Percentiles rank a stretch among this genome's conserved stretches.
phyloP scores from a whole-genome alignment of 257 asterid genomes.

The Haberlea rhodopensis region DNA sequence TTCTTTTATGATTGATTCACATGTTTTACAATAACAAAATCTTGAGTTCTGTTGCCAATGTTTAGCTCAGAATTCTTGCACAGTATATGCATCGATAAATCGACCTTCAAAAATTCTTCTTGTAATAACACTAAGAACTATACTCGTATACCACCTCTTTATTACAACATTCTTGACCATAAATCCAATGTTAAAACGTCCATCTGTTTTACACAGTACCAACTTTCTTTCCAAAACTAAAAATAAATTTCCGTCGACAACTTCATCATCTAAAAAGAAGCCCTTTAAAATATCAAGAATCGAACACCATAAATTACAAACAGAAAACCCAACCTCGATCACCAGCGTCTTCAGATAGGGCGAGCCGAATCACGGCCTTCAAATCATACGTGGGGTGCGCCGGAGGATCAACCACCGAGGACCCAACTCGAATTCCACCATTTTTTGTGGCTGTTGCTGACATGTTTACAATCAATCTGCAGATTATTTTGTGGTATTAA shows the following conservation, averaged over 20 bases:
- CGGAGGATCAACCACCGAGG: constrained; percentile 71
- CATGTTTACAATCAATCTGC: constrained; percentile 72
- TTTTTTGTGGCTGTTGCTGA: constrained; percentile 42
- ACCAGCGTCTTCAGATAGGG: constrained; percentile 96
- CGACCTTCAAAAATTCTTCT: not conserved
- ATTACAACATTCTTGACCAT: not conserved
- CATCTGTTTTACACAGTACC: not conserved
- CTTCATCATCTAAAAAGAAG: not conserved
- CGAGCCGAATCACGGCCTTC: constrained; percentile 71
- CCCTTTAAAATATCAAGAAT: not conserved
- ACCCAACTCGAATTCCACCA: constrained; percentile 32
- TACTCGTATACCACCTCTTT: not conserved
- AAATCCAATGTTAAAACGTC: not conserved
- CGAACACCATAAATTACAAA: constrained; percentile 3
- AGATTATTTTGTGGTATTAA: constrained; percentile 13
- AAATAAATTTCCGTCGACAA: not conserved
- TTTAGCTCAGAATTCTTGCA: no score
- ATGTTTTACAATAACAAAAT: constrained; percentile 1
- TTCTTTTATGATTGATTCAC: not conserved
- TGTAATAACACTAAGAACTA: not conserved
- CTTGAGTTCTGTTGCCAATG: not conserved
- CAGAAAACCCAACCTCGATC: constrained; percentile 54
- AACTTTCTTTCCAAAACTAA: no score
- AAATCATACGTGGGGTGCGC: constrained; percentile 90
- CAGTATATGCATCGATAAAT: not conserved